These are phyloP conservation scores for Silene conica DNA, from an alignment of 148 eudicot species.

Conservation along the genomic window DNA sequence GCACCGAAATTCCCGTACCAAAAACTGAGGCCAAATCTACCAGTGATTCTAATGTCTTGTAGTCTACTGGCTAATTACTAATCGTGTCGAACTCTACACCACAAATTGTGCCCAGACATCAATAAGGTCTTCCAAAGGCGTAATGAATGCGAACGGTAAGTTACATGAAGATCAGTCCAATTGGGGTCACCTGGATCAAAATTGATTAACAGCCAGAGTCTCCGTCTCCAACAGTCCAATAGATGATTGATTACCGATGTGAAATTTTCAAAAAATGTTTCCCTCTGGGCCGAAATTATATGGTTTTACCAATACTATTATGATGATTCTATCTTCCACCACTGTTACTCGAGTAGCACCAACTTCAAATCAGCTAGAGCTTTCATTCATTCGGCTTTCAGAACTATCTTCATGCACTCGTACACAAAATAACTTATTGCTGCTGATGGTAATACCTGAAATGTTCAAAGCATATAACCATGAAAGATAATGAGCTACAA, in stretches of 20 bases:
- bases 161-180: neutral
- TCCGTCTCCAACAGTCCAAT: neutral
- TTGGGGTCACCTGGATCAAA: constrained; percentile 6
- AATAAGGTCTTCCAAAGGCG: constrained; percentile 4
- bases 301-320: constrained; percentile 13
- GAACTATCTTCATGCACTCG: constrained; percentile 62
- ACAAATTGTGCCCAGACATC: neutral
- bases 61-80: neutral
- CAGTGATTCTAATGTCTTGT: constrained; percentile 4
- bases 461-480: constrained; percentile 10
- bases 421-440: constrained; percentile 64
- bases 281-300: neutral
- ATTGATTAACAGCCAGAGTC: neutral
- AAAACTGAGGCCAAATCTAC: constrained; percentile 5
- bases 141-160: neutral
- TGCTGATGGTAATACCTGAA: constrained; percentile 67
- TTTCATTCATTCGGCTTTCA: constrained; percentile 49
- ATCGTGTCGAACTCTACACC: constrained; percentile 1
- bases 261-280: constrained; percentile 1
- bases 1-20: neutral
- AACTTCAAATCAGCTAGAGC: neutral
- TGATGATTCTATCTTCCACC: constrained; percentile 3
- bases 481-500: neutral
- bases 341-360: neutral
- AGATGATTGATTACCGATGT: neutral